Evolutionary conservation across 2,329 filamentous ascomycete species (phyloP).

Genomic region (Neopestalotiopsis clavispora): DNA sequence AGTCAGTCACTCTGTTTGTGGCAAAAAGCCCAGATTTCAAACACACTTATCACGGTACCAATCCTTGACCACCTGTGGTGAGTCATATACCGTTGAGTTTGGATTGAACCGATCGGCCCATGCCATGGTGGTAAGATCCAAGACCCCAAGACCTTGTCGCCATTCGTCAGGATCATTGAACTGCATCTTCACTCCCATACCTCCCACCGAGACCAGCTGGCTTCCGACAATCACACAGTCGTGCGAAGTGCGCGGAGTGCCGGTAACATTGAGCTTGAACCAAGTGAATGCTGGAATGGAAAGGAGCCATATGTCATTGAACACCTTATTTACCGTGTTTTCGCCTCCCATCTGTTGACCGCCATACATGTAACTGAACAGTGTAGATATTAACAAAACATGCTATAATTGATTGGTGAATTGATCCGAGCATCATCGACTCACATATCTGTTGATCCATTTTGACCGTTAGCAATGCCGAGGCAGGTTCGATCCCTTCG

Average conservation of each 20-base stretch:
- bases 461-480: background rate
- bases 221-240: constrained; percentile 1
- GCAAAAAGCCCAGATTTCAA: too few relatives aligned
- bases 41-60: background rate
- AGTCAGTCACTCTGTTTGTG: background rate
- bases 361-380: background rate
- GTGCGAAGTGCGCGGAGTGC: background rate
- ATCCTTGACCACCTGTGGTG: background rate
- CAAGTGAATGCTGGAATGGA: constrained; percentile 13
- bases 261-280: background rate
- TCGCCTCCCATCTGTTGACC: background rate
- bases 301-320: constrained; percentile 3
- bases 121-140: background rate
- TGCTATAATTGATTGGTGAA: background rate
- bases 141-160: background rate
- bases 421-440: background rate
- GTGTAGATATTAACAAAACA: background rate
- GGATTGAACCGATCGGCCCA: background rate
- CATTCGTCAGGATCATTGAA: background rate
- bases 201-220: constrained; percentile 5
- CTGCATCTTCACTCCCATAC: background rate
- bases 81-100: background rate
- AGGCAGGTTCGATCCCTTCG: background rate
- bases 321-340: background rate
- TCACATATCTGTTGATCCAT: background rate